Percentiles rank a stretch among this genome's conserved stretches.
Evolutionary conservation across 495 filamentous ascomycete species (phyloP).

Genomic region (Tuber microsphaerosporum): DNA sequence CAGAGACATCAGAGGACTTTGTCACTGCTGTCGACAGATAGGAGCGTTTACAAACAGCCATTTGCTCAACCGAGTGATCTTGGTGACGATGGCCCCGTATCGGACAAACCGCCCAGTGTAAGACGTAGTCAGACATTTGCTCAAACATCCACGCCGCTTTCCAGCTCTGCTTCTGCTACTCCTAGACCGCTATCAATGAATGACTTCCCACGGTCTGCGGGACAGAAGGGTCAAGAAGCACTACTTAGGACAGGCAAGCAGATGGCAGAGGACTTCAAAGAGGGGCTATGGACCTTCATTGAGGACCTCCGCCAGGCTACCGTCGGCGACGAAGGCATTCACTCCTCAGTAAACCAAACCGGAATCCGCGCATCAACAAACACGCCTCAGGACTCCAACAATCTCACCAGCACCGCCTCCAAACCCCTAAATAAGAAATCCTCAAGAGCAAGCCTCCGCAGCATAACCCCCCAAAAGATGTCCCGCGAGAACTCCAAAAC

Average conservation of each 20-base stretch:
- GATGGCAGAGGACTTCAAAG: slow-evolving; percentile 80
- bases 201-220: slow-evolving; percentile 22
- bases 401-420: neutral
- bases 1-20: slow-evolving; percentile 59
- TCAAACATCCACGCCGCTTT: slow-evolving; percentile 19
- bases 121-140: slow-evolving; percentile 32
- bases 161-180: slow-evolving; percentile 19
- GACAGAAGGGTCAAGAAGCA: slow-evolving; percentile 45
- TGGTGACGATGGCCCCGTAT: slow-evolving; percentile 10
- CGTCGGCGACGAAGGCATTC: slow-evolving; percentile 79
- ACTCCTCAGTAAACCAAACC: slow-evolving; percentile 23
- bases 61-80: slow-evolving; percentile 40
- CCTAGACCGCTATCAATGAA: slow-evolving; percentile 31
- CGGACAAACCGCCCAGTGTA: slow-evolving; percentile 5
- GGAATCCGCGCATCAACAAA: slow-evolving; percentile 30
- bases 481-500: slow-evolving; percentile 14
- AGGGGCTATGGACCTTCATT: slow-evolving; percentile 92
- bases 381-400: slow-evolving; percentile 8
- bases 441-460: slow-evolving; percentile 27
- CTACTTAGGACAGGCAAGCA: slow-evolving; percentile 67
- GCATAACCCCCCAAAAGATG: slow-evolving; percentile 18
- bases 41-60: slow-evolving; percentile 42
- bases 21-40: slow-evolving; percentile 71
- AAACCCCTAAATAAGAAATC: slow-evolving; percentile 4
- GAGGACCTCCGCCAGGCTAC: slow-evolving; percentile 93